Base-by-base conservation (phyloP, 2,329 filamentous ascomycete genomes). In the Aspergillus fumigatus region DNA sequence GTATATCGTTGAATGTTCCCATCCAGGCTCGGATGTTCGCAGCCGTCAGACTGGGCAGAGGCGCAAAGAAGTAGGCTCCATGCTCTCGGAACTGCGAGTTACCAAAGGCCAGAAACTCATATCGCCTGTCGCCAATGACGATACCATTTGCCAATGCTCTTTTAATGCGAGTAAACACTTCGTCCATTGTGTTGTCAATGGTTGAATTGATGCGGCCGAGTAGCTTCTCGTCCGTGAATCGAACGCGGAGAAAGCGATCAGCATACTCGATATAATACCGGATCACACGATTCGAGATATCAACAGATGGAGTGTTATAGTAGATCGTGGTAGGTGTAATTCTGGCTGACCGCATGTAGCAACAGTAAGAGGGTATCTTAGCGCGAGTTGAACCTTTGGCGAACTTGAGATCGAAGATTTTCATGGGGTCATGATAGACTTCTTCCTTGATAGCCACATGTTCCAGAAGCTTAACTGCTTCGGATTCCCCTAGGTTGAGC, bases 41-140 rank as follows among this genome's bases (percentile, higher is more conserved):
- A 53, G 90, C 90, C 1, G 84, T 88, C 7, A 89, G 69, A 54
- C 84, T 78, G 0, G 83, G 77, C 0, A 84, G 85, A 0, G 89
- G 83, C 4, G 90, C 88, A 71, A 97, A 97, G 74, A 99, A 97
- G 68, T 94, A 97, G 0, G 90, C 92, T 0, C 92, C 89, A 63
- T 93, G 87, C 68, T 97, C 92, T 52, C 93, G 85, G 58, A 99
- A 89, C 66, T 99, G 94, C 0, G 94, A 97, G 71, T 94, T 97
- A 0, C 94, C 93, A 75, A 92, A 97, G 0, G 93, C 94, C 26
- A 99, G 83, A 62, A 97, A 97, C 63, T 93, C 84, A 71, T 92
- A 99, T 57, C 85, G 84, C 7, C 90, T 86, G 60, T 88, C 89
- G 4, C 90, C 94, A 51, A 99, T 86, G 0, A 80, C 80, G 62